phyloP scores from a whole-genome alignment of 2,329 filamentous ascomycete species.

The Alternaria dauci region DNA sequence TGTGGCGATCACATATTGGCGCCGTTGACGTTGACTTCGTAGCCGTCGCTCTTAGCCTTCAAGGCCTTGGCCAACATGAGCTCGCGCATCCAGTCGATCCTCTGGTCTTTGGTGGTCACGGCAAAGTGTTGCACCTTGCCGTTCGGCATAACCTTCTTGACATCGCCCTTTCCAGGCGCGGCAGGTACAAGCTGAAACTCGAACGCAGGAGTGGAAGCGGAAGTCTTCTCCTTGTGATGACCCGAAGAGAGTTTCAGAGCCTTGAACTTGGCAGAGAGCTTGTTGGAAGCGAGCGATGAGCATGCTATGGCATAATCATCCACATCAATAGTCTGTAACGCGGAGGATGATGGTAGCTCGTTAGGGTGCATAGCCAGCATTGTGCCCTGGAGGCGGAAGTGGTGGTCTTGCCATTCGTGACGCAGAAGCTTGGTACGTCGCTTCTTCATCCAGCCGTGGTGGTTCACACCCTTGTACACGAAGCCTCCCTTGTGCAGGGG shows the following conservation, averaged over 20 bases:
- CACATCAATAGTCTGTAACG: constrained; percentile 83
- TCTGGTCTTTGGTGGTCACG: constrained; percentile 66
- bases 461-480: constrained; percentile 64
- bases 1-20: constrained; percentile 35
- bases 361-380: constrained; percentile 72
- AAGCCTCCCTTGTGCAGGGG: constrained; percentile 49
- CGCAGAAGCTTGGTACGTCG: constrained; percentile 87
- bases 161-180: constrained; percentile 56
- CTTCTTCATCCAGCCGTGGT: constrained; percentile 93
- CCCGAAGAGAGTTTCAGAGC: constrained; percentile 67
- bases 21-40: constrained; percentile 82
- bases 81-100: constrained; percentile 97
- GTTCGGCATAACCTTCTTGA: constrained; percentile 46
- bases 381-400: constrained; percentile 78
- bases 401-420: constrained; percentile 92
- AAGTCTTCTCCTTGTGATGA: constrained; percentile 64
- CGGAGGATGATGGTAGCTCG: constrained; percentile 64
- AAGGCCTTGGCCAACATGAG: constrained; percentile 89
- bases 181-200: constrained; percentile 86
- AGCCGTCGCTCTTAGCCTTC: constrained; percentile 83
- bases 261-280: constrained; percentile 88
- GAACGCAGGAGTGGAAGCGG: constrained; percentile 69
- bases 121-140: constrained; percentile 95
- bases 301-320: constrained; percentile 90
- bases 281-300: constrained; percentile 78